These are phyloP conservation scores for Paspalum notatum DNA, from an alignment of 176 grass and related monocot genomes.

Conservation along the genomic window DNA sequence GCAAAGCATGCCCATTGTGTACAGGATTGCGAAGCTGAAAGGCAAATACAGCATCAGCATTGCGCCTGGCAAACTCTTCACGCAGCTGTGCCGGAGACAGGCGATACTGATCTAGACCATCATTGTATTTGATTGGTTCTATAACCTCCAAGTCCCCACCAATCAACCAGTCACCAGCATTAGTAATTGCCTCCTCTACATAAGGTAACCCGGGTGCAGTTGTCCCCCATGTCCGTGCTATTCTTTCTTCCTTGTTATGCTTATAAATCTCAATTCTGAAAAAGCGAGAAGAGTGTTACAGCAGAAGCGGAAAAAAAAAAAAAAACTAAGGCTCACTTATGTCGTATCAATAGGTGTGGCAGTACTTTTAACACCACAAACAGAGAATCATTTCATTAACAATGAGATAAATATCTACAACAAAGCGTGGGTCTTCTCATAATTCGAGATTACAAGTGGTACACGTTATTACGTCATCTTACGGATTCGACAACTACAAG, in stretches of 20 bases:
- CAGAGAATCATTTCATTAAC: background rate
- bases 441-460: background rate
- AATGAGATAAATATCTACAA: background rate
- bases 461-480: slow-evolving; percentile 13
- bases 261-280: slow-evolving; percentile 99
- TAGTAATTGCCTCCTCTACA: slow-evolving; percentile 76
- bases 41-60: slow-evolving; percentile 96
- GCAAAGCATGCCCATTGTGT: slow-evolving; percentile 95
- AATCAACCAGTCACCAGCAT: slow-evolving; percentile 96
- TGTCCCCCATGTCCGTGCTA: slow-evolving; percentile 97
- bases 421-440: background rate
- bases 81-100: slow-evolving; percentile 87
- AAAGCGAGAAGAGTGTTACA: slow-evolving; percentile 26
- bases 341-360: background rate
- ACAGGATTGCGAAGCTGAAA: slow-evolving; percentile 99
- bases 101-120: slow-evolving; percentile 93
- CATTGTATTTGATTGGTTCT: slow-evolving; percentile 96
- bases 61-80: slow-evolving; percentile 84
- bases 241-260: slow-evolving; percentile 99
- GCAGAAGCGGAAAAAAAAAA: background rate
- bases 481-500: background rate
- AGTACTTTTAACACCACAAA: slow-evolving; percentile 3
- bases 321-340: background rate
- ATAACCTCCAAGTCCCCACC: slow-evolving; percentile 96
- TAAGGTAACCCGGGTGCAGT: slow-evolving; percentile 83